phyloP scores from a whole-genome alignment of 371 early-diverging fungal genomes.

The Nematocida sp. region DNA sequence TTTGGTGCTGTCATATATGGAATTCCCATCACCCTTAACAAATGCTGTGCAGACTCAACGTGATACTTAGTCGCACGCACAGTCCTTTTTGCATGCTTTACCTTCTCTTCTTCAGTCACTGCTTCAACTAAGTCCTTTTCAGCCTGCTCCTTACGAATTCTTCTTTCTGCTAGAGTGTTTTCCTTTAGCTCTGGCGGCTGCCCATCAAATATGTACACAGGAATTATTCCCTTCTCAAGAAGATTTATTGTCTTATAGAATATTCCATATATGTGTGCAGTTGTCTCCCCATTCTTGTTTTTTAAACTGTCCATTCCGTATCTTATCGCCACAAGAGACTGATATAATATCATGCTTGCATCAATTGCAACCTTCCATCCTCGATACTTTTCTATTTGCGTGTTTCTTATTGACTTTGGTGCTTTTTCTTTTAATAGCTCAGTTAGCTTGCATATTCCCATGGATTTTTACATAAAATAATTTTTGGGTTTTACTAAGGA shows the following conservation, averaged over 20 bases:
- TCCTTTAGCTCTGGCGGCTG: slow-evolving; percentile 90
- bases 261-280: slow-evolving; percentile 94
- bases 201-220: slow-evolving; percentile 97
- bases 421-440: slow-evolving; percentile 89
- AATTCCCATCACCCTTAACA: slow-evolving; percentile 90
- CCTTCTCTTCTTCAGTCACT: slow-evolving; percentile 74
- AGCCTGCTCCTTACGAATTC: slow-evolving; percentile 74
- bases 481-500: not conserved
- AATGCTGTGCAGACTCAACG: slow-evolving; percentile 84
- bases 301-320: slow-evolving; percentile 43
- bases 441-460: slow-evolving; percentile 86
- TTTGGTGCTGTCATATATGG: slow-evolving; percentile 91
- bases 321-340: slow-evolving; percentile 96
- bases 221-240: slow-evolving; percentile 93
- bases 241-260: slow-evolving; percentile 96
- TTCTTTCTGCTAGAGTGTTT: slow-evolving; percentile 75
- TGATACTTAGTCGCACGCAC: slow-evolving; percentile 89
- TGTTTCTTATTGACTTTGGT: slow-evolving; percentile 76
- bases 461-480: slow-evolving; percentile 19
- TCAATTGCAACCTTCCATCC: slow-evolving; percentile 95
- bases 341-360: slow-evolving; percentile 94
- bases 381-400: slow-evolving; percentile 82
- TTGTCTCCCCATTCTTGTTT: slow-evolving; percentile 81
- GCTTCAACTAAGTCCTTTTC: slow-evolving; percentile 62
- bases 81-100: slow-evolving; percentile 82